Base-by-base conservation (phyloP, 1,284 basidiomycete species). In the Coniferiporia weirii region DNA sequence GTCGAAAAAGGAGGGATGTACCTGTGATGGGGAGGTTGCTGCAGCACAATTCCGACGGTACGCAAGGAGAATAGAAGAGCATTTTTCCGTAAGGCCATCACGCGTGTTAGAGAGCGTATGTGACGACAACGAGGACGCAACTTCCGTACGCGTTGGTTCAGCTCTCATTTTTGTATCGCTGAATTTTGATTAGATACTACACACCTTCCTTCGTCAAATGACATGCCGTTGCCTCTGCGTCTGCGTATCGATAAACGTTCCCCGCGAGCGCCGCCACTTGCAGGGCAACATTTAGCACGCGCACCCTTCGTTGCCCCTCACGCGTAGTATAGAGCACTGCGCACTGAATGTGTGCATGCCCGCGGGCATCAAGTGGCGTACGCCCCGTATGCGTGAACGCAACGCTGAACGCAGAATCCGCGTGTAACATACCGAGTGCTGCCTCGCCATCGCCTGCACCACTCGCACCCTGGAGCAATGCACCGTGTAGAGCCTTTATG, bases 11-110 rank as follows among this genome's bases (percentile, higher is more conserved):
- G 32, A 48, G n/a, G 4, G 19, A 63, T 76, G 64, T 63, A 93
- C 93, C 78, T 98, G 96, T 5, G 91, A 89, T 0, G 82, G 77
- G 19, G 84, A 79, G 0, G 92, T 91, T 0, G 91, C 83, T 12
- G 92, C 84, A 0, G 96, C 95, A 71, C 97, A 99, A 67, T 95
- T 87, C 60, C 85, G 85, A 38, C 96, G 81, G 71, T 99, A 99
- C 9, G 91, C 91, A 32, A 95, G 79, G 22, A 99, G 73, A 15
- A 98, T 79, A 38, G 88, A 80, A 9, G 93, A 87, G 69, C 93
- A 95, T 64, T 84, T 84, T 65, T 97, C 93, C 0, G 91, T 93
- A 47, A 98, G 70, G 35, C 86, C 82, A 60, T 95, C 92, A 44
- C 95, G 81, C 43, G 98, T 91, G 35, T 89, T 81, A 15, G 84